These are phyloP conservation scores for Parasitella parasitica DNA, from an alignment of 371 early-diverging fungal genomes.

Conservation along the genomic window DNA sequence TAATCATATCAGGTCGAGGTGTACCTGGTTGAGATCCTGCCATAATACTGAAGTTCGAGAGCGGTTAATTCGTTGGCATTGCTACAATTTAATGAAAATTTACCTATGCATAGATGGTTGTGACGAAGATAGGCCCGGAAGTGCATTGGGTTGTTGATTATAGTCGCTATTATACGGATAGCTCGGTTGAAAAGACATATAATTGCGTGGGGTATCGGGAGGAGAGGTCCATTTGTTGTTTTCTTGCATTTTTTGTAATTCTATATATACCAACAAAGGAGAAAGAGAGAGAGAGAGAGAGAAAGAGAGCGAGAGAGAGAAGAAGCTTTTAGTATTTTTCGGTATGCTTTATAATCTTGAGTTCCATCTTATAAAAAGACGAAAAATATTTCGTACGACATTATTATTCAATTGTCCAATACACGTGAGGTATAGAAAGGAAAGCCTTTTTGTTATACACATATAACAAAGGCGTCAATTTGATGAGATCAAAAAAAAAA, in stretches of 20 bases:
- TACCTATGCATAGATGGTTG: conserved; percentile 28
- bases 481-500: conserved; percentile 11
- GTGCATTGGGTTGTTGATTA: conserved; percentile 4
- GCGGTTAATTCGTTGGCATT: not conserved
- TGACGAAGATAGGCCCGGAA: conserved; percentile 20
- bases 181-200: conserved; percentile 25
- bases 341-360: too few relatives aligned
- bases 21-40: conserved; percentile 36
- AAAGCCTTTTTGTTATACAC: not conserved
- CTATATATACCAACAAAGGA: conserved; percentile 1
- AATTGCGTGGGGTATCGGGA: conserved; percentile 28
- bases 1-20: conserved; percentile 31
- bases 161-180: conserved; percentile 21
- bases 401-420: not conserved
- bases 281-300: not conserved
- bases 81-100: not conserved
- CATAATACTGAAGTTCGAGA: conserved; percentile 13
- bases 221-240: conserved; percentile 32
- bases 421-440: conserved; percentile 11
- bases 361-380: not conserved
- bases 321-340: not conserved
- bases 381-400: conserved; percentile 11
- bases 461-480: not conserved
- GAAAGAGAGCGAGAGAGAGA: not conserved
- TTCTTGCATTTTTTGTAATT: conserved; percentile 11